A percentile compares a stretch with the other conserved stretches of the same genome.
Conservation (phyloP, 2,329 filamentous ascomycete genomes). For the Hypoxylon sp. region DNA sequence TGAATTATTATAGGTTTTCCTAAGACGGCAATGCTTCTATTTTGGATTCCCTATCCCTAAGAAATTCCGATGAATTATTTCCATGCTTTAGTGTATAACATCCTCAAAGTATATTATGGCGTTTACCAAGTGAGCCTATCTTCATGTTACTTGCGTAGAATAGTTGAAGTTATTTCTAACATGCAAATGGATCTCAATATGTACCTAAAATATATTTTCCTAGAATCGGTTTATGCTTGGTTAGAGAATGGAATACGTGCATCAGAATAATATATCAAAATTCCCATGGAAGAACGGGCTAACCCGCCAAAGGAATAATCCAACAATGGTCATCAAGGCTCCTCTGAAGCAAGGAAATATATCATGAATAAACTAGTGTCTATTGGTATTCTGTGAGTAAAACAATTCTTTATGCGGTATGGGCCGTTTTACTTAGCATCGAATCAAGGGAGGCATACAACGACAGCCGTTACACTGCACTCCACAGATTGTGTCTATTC, state of each 20-base stretch:
- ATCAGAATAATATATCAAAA: background rate
- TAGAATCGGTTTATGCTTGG: no score
- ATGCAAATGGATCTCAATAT: background rate
- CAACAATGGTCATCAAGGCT: slow-evolving; percentile 2
- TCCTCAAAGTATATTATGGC: background rate
- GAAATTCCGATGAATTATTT: background rate
- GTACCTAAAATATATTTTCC: background rate
- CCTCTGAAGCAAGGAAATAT: background rate
- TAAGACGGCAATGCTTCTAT: no score
- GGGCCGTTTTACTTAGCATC: background rate
- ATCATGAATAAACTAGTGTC: background rate
- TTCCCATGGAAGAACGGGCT: background rate
- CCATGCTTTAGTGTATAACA: background rate
- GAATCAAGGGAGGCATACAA: background rate
- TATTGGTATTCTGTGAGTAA: background rate
- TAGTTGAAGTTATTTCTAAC: background rate
- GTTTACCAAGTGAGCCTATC: background rate
- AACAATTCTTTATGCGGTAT: background rate
- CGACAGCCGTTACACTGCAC: background rate
- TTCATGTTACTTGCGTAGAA: background rate
- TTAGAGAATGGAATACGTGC: background rate
- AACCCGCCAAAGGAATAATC: background rate
- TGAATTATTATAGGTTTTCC: no score
- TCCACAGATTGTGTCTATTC: background rate
- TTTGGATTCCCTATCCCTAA: no score